Evolutionary conservation across 2,329 filamentous ascomycete species (phyloP).

Genomic region (Fusarium illudens): DNA sequence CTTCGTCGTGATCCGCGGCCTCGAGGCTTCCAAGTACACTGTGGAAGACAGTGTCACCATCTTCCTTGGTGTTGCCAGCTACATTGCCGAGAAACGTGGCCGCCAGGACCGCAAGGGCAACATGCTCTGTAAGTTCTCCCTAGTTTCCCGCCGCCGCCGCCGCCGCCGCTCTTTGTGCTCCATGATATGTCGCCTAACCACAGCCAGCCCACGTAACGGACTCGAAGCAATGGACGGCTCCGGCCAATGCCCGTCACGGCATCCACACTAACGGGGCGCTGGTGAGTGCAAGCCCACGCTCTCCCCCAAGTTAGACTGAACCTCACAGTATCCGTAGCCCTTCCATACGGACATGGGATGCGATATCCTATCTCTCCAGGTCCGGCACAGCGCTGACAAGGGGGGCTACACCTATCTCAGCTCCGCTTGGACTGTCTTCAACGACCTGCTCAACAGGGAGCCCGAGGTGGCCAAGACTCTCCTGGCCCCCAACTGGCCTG

Average conservation of each 20-base stretch:
- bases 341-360: slow-evolving; percentile 64
- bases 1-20: slow-evolving; percentile 63
- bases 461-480: slow-evolving; percentile 52
- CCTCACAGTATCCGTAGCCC: slow-evolving; percentile 45
- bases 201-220: slow-evolving; percentile 57
- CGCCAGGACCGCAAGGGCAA: slow-evolving; percentile 59
- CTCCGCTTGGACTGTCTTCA: slow-evolving; percentile 55
- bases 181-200: slow-evolving; percentile 18
- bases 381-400: slow-evolving; percentile 53
- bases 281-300: slow-evolving; percentile 44
- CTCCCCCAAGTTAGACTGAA: neutral
- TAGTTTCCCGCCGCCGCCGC: no score
- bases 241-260: slow-evolving; percentile 55
- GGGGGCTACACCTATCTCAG: slow-evolving; percentile 58
- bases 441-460: slow-evolving; percentile 50
- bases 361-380: slow-evolving; percentile 58
- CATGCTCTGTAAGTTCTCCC: slow-evolving; percentile 53
- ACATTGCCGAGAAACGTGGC: slow-evolving; percentile 64
- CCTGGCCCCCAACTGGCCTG: slow-evolving; percentile 54
- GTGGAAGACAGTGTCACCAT: slow-evolving; percentile 63
- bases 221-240: slow-evolving; percentile 55
- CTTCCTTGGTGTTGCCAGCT: slow-evolving; percentile 64
- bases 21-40: slow-evolving; percentile 57
- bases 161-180: neutral
- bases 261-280: slow-evolving; percentile 59